Base-by-base conservation (phyloP, 257 asterid species). In the Leptodermis oblonga region DNA sequence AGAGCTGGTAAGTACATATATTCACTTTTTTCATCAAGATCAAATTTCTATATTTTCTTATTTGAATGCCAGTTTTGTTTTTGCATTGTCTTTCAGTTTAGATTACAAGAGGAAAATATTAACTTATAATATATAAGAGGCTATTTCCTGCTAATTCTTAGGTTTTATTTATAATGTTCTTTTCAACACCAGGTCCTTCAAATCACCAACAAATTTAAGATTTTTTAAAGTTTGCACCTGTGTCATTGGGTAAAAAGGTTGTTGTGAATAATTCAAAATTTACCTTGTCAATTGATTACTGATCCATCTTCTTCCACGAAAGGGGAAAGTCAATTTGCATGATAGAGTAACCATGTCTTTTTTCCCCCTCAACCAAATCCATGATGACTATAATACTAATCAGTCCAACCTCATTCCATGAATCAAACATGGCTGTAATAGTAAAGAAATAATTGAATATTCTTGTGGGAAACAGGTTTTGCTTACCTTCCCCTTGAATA, bases 1-100 rank as follows among this genome's bases (percentile, higher is more conserved):
- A 78, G 99, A 87, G 99, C 97, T 67, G 99, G 99, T 90, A 86
- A 10, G 75, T 69, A 15, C 66, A 59, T 69, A 12, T 39, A 36
- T 30, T 34, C 51, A 28, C 5, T 36, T n/a, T n/a, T n/a, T n/a
- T n/a, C n/a, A n/a, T n/a, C n/a, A n/a, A n/a, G n/a, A n/a, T n/a
- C n/a, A n/a, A n/a, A n/a, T n/a, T n/a, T 26, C n/a, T 55, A 1
- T 26, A 8, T 17, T 49, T 10, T 3, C 23, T 68, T 41, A 53
- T 10, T n/a, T n/a, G n/a, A 31, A 59, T n/a, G 13, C 55, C n/a
- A 42, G 54, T 31, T 56, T 11, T 56, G 12, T 56, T 28, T 10
- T 56, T 56, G 14, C 7, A 36, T 33, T 14, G 15, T 5, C 12
- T 13, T 6, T 41, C 49, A 63, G 13, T 3, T 43, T 28, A 25